These are phyloP conservation scores for Coniochaeta sp. DNA, from an alignment of 2,329 filamentous ascomycete species.

Conservation along the genomic window DNA sequence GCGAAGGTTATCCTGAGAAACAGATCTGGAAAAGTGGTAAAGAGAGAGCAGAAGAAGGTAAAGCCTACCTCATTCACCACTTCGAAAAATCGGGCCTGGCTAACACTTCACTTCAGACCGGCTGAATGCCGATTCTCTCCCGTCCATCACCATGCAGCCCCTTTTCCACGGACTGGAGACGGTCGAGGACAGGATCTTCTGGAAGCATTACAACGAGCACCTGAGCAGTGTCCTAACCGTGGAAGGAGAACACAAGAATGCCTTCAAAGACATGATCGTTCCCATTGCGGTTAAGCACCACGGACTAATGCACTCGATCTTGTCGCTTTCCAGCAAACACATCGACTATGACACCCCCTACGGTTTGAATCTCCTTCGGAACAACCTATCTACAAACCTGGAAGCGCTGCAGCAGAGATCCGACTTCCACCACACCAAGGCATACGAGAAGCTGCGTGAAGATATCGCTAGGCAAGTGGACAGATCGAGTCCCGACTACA, in stretches of 20 bases:
- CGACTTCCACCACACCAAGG: conserved; percentile 48
- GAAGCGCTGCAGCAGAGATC: conserved; percentile 43
- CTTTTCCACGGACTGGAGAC: conserved; percentile 80
- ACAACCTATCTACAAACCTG: conserved; percentile 38
- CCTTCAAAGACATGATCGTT: conserved; percentile 77
- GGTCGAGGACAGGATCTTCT: conserved; percentile 69
- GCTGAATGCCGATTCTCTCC: conserved; percentile 39
- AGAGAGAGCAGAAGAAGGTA: conserved; percentile 66
- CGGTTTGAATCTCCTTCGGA: conserved; percentile 43
- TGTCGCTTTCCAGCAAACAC: conserved; percentile 77
- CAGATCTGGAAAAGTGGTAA: conserved; percentile 83
- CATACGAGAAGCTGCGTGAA: conserved; percentile 43
- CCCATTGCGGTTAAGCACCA: conserved; percentile 74
- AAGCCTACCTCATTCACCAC: conserved; percentile 10
- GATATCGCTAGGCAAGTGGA: conserved; percentile 33
- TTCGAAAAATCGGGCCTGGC: conserved; percentile 13
- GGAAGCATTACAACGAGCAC: conserved; percentile 74
- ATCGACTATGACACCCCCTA: conserved; percentile 54
- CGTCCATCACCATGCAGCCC: conserved; percentile 50
- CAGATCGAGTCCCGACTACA: conserved; percentile 34
- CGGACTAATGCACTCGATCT: conserved; percentile 84
- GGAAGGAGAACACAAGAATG: conserved; percentile 73
- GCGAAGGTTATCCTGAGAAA: conserved; percentile 83
- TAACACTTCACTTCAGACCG: conserved; percentile 32
- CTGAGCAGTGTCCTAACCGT: conserved; percentile 77